A percentile compares a stretch with the other conserved stretches of the same genome.
These are phyloP conservation scores for Cryptosporidium canis DNA, from an alignment of 169 alveolate species.

Conservation along the genomic window DNA sequence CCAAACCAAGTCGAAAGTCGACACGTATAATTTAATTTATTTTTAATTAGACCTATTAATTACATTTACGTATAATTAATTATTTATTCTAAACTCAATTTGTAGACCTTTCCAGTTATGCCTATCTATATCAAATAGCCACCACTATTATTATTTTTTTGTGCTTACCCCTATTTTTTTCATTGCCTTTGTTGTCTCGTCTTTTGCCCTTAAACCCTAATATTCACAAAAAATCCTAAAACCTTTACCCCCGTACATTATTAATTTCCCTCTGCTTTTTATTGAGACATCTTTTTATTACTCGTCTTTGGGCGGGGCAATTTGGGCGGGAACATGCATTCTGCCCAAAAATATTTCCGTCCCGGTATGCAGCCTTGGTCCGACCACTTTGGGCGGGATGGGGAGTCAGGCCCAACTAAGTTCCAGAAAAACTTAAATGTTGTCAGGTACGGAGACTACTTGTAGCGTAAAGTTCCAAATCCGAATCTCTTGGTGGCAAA, in stretches of 20 bases:
- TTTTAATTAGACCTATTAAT: neutral
- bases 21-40: neutral
- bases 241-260: neutral
- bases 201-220: neutral
- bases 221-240: neutral
- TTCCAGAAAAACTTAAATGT: too few relatives aligned
- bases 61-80: neutral
- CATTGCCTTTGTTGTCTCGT: constrained; percentile 10
- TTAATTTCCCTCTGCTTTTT: neutral
- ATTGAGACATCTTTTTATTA: neutral
- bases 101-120: neutral
- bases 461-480: too few relatives aligned
- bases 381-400: too few relatives aligned
- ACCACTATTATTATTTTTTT: neutral
- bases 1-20: neutral
- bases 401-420: too few relatives aligned
- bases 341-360: neutral
- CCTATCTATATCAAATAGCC: neutral
- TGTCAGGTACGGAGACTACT: too few relatives aligned
- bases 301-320: neutral
- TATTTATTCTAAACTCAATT: neutral
- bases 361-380: neutral
- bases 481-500: too few relatives aligned
- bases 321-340: constrained; percentile 24
- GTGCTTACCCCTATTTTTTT: neutral